A percentile compares a stretch with the other conserved stretches of the same genome.
phyloP scores from a whole-genome alignment of 1,139 yeast species.

The Debaryomyces sp. region DNA sequence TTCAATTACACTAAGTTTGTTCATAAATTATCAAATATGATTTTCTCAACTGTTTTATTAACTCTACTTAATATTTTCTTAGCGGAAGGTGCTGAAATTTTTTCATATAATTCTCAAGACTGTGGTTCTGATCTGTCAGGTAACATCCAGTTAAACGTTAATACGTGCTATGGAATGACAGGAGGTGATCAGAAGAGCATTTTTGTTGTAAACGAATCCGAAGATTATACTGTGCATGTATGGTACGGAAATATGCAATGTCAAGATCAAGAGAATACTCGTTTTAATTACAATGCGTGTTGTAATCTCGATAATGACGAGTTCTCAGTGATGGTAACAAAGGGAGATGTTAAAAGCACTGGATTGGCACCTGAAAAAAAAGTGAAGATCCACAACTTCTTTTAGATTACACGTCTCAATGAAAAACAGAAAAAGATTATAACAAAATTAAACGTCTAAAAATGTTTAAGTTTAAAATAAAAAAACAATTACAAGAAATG shows the following conservation, averaged over 20 bases:
- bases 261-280: not conserved
- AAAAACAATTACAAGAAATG: too few species aligned
- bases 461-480: too few species aligned
- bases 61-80: not conserved
- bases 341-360: not conserved
- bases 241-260: conserved; percentile 3
- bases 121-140: conserved; percentile 1
- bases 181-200: conserved; percentile 2
- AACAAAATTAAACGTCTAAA: too few species aligned
- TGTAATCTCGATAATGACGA: not conserved
- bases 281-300: not conserved
- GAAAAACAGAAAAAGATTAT: too few species aligned
- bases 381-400: conserved; percentile 1
- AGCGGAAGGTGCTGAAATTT: conserved; percentile 1
- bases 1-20: too few species aligned
- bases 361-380: not conserved
- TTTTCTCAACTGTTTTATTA: not conserved
- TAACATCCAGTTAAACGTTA: not conserved
- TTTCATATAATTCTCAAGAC: not conserved
- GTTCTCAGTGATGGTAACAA: not conserved
- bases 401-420: not conserved
- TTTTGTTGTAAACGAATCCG: not conserved
- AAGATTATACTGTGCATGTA: not conserved
- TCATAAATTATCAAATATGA: not conserved
- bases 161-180: conserved; percentile 2